Evolutionary conservation across 768 basidiomycete species (phyloP), one percentile per base, ranked within the genome.

Genomic region (Rhizopogon roseolus): DNA sequence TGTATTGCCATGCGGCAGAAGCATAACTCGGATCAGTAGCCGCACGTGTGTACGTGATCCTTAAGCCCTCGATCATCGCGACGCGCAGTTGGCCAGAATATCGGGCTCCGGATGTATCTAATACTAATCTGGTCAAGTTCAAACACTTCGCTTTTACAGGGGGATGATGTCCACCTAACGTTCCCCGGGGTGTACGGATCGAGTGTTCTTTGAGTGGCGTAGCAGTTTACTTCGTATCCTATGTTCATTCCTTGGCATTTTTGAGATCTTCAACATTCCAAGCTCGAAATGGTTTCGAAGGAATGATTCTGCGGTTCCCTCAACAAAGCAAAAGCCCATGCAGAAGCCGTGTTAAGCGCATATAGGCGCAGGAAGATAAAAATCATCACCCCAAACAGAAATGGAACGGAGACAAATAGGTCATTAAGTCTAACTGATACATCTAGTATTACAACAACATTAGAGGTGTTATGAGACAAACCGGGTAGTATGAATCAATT

Each of bases 371-470:
- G 9, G 14, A 34, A 22, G 2, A n/a, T n/a, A n/a, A 22, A 22
- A 22, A 1, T 3, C 22, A 27, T 38, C 17, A 13, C 34, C 5
- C 40, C 10, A 22, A 10, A 22, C 9, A n/a, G n/a, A 36, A 36
- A 5, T 11, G 22, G 17, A 34, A 9, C 45, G 34, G 6, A 22
- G 19, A 34, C 19, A 34, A 46, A 34, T 19, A 34, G 19, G 19
- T 1, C 45, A 46, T 28, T 40, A 40, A 44, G 34, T 19, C 19
- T 34, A 34, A 8, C 46, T 45, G 48, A 48, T 49, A 56, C 54
- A 49, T 19, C 10, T 29, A 38, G 56, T 48, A 60, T 44, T 56
- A 67, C 38, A 57, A 64, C 51, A 57, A 22, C 14, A 29, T 29
- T 46, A 25, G 11, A 41, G 17, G 41, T 46, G 45, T 55, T 50